Percentiles rank a stretch among this genome's conserved stretches.
Evolutionary conservation across 192 early-diverging fungal genomes (phyloP).

Genomic region (Coemansia sp.): DNA sequence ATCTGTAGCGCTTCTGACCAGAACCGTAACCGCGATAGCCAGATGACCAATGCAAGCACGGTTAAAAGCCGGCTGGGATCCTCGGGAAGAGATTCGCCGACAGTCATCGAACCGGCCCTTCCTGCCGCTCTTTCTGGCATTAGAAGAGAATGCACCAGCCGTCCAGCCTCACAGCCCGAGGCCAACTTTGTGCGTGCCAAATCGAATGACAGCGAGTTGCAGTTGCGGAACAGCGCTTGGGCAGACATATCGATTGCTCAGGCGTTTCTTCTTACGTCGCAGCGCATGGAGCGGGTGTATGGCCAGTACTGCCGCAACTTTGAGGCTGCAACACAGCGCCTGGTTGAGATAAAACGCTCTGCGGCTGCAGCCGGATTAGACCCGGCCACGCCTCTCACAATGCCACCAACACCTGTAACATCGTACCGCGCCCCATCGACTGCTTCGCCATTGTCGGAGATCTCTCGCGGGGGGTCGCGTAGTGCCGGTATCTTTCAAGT

Average conservation of each 20-base stretch:
- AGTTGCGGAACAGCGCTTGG: constrained; percentile 41
- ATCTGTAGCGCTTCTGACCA: not conserved
- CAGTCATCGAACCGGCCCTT: not conserved
- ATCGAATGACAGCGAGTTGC: constrained; percentile 10
- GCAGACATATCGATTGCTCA: constrained; percentile 49
- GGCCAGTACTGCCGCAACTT: constrained; percentile 54
- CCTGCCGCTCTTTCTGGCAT: not conserved
- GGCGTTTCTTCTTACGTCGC: constrained; percentile 43
- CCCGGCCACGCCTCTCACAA: constrained; percentile 12
- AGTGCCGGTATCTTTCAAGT: constrained; percentile 18
- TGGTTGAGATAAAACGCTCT: constrained; percentile 46
- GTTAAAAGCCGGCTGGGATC: not conserved
- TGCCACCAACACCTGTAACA: constrained; percentile 34
- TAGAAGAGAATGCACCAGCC: constrained; percentile 16
- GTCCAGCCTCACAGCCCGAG: constrained; percentile 28
- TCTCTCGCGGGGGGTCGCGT: constrained; percentile 40
- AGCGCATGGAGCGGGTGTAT: constrained; percentile 51
- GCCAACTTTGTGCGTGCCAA: constrained; percentile 1
- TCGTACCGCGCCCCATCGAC: constrained; percentile 14
- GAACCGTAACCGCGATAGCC: not conserved
- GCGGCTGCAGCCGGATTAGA: constrained; percentile 16
- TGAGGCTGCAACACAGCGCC: constrained; percentile 48
- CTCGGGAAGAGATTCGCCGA: not conserved
- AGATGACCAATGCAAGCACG: not conserved
- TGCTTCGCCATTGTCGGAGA: constrained; percentile 34